A percentile compares a stretch with the other conserved stretches of the same genome.
Conservation (phyloP, 179 eudicot species). For the Amaranthus tricolor region DNA sequence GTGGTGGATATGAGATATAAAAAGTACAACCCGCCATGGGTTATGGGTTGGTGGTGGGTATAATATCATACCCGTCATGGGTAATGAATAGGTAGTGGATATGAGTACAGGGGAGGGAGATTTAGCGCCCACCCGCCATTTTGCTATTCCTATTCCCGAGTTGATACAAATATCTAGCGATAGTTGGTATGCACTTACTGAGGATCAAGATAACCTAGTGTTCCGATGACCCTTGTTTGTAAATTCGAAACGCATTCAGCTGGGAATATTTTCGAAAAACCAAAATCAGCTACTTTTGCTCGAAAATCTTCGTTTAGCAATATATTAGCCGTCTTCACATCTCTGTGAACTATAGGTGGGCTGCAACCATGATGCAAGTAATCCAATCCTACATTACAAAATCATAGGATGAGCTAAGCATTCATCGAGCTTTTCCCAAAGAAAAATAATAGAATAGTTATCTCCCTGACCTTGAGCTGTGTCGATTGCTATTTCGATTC, state of each 20-base stretch:
- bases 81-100: too few relatives aligned
- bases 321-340: conserved; percentile 57
- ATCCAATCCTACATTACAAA: conserved; percentile 42
- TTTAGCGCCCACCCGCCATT: too few relatives aligned
- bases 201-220: conserved; percentile 55
- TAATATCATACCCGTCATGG: too few relatives aligned
- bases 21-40: too few relatives aligned
- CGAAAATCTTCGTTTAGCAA: conserved; percentile 37
- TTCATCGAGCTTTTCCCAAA: neutral
- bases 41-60: too few relatives aligned
- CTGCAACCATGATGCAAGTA: conserved; percentile 57
- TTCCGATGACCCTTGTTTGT: conserved; percentile 43
- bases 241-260: conserved; percentile 27
- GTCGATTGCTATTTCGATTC: conserved; percentile 37
- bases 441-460: neutral
- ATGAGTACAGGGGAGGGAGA: too few relatives aligned
- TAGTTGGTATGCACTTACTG: conserved; percentile 32
- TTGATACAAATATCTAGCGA: too few relatives aligned
- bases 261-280: conserved; percentile 49
- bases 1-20: too few relatives aligned
- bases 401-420: neutral
- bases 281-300: conserved; percentile 65
- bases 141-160: too few relatives aligned
- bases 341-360: conserved; percentile 67
- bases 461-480: conserved; percentile 37